Evolutionary conservation across 345 rosid genomes (phyloP).

Genomic region (Euphorbia tirucalli): DNA sequence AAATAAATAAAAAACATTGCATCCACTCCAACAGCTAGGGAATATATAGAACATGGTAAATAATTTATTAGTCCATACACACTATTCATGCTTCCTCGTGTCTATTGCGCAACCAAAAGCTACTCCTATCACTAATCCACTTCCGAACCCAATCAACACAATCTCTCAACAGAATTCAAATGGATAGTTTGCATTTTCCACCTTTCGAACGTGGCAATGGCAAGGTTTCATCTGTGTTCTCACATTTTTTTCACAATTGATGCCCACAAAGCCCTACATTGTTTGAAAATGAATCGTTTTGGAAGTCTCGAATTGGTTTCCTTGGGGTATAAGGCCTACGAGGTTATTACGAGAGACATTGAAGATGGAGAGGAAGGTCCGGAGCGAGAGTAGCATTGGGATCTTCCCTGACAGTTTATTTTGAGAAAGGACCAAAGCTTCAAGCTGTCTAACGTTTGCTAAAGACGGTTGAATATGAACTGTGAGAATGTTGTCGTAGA

Average conservation of each 20-base stretch:
- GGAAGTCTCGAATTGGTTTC: background rate
- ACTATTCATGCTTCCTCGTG: too few species aligned
- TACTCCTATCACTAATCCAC: background rate
- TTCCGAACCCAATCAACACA: background rate
- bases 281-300: background rate
- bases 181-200: background rate
- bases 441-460: background rate
- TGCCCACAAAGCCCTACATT: background rate
- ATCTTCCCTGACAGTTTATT: background rate
- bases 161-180: background rate
- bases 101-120: background rate
- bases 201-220: too few species aligned
- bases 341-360: background rate
- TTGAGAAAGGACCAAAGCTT: background rate
- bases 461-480: background rate
- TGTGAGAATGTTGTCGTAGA: background rate
- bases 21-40: too few species aligned
- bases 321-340: background rate
- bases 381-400: background rate
- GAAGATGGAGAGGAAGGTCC: background rate
- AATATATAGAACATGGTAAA: too few species aligned
- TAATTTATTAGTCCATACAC: too few species aligned
- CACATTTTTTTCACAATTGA: background rate
- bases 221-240: background rate
- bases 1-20: too few species aligned